Evolutionary conservation across 768 basidiomycete species (phyloP).

Genomic region (Mycena rebaudengoi): DNA sequence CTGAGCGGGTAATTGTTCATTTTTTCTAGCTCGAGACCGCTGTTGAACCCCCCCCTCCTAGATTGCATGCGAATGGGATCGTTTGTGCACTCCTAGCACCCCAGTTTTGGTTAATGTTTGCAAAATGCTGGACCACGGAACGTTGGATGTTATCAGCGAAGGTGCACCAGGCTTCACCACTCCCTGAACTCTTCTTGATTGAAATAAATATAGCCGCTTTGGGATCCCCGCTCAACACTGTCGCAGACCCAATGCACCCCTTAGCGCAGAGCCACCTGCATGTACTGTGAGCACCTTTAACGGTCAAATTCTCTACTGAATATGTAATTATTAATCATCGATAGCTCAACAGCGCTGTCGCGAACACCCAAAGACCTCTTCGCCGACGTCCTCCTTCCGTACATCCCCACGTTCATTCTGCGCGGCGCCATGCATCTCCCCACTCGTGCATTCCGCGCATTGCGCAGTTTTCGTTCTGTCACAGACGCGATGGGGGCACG

Average conservation of each 20-base stretch:
- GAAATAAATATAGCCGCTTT: constrained; percentile 12
- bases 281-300: constrained; percentile 10
- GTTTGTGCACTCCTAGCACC: neutral
- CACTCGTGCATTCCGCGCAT: constrained; percentile 6
- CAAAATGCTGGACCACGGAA: constrained; percentile 19
- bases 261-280: constrained; percentile 22
- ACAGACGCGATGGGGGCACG: constrained; percentile 15
- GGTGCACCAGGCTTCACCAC: neutral
- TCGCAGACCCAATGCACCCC: constrained; percentile 16
- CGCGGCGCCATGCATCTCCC: constrained; percentile 2
- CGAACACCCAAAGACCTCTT: constrained; percentile 11
- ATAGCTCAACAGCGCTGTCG: constrained; percentile 4
- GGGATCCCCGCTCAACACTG: constrained; percentile 16
- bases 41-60: neutral
- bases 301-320: neutral
- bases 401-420: constrained; percentile 15
- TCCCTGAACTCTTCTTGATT: neutral
- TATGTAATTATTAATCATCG: neutral
- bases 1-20: neutral
- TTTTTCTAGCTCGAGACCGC: neutral
- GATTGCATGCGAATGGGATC: constrained; percentile 18
- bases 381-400: constrained; percentile 1
- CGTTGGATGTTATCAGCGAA: constrained; percentile 24
- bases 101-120: constrained; percentile 15
- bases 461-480: constrained; percentile 7